Evolutionary conservation across 768 basidiomycete species (phyloP).

Genomic region (Ephemerocybe angulata): DNA sequence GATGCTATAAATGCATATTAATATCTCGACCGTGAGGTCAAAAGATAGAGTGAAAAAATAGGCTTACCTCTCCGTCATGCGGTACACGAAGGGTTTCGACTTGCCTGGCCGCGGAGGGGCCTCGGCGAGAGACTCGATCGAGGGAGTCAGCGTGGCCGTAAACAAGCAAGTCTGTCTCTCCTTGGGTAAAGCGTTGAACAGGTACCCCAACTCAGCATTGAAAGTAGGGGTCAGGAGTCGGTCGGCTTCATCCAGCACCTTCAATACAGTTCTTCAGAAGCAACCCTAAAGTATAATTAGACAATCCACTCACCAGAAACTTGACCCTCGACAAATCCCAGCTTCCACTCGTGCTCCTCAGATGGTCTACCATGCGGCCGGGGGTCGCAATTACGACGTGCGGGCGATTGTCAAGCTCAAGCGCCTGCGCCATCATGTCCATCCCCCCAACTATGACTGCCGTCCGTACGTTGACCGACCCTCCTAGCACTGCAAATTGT

Average conservation of each 20-base stretch:
- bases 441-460: slow-evolving; percentile 94
- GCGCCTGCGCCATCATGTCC: slow-evolving; percentile 95
- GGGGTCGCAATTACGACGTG: slow-evolving; percentile 96
- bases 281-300: neutral
- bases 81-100: slow-evolving; percentile 80
- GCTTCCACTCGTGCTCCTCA: slow-evolving; percentile 71
- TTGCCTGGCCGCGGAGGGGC: slow-evolving; percentile 79
- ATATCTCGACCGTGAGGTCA: neutral
- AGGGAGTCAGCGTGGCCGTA: slow-evolving; percentile 88
- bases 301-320: slow-evolving; percentile 59
- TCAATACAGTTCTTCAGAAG: neutral
- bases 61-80: slow-evolving; percentile 63
- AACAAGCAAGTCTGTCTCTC: slow-evolving; percentile 96
- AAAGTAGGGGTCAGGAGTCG: slow-evolving; percentile 87
- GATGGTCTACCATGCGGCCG: slow-evolving; percentile 88
- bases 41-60: neutral
- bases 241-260: slow-evolving; percentile 98
- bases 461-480: slow-evolving; percentile 75
- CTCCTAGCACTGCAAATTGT: slow-evolving; percentile 89
- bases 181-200: slow-evolving; percentile 75
- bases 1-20: slow-evolving; percentile 43
- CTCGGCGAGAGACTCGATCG: slow-evolving; percentile 74
- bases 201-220: slow-evolving; percentile 72
- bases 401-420: slow-evolving; percentile 79
- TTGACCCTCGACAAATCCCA: slow-evolving; percentile 85